Conservation (phyloP, 208 protist genomes). For the Acanthamoeba divionensis region DNA sequence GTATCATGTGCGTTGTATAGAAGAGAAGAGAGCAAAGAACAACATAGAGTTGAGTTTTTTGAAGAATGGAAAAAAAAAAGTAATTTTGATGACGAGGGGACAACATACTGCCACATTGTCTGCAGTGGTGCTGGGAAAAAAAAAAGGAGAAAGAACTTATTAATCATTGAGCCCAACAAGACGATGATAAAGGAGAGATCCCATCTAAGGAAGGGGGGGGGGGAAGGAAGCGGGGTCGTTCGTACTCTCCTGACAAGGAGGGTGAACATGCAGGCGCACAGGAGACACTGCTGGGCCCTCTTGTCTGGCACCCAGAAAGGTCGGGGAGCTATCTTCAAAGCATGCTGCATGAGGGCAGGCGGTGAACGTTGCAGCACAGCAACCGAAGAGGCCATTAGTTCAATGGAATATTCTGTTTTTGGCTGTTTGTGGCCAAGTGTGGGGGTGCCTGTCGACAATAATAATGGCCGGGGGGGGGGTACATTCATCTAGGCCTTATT, state of each 20-base stretch:
- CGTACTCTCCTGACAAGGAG: neutral
- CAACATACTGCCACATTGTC: constrained; percentile 14
- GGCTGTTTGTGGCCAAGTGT: no score
- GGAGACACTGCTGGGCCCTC: neutral
- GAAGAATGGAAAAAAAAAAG: neutral
- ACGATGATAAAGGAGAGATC: neutral
- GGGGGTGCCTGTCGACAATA: no score
- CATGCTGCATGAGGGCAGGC: neutral
- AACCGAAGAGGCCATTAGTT: neutral
- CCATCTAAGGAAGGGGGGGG: neutral
- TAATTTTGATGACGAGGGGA: neutral
- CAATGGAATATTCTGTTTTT: no score
- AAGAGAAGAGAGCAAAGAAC: neutral
- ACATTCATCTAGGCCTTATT: no score
- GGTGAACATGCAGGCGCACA: neutral
- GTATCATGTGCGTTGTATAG: neutral
- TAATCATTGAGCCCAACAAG: neutral
- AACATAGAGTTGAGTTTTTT: neutral
- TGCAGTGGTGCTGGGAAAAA: neutral
- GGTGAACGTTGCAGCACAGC: neutral
- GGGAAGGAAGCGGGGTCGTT: neutral
- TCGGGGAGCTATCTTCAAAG: neutral
- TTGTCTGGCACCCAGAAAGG: constrained; percentile 20
- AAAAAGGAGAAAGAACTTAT: neutral
- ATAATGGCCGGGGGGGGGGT: no score